Conservation (phyloP, 129 eudicot species). For the Heracleum sosnowskyi region DNA sequence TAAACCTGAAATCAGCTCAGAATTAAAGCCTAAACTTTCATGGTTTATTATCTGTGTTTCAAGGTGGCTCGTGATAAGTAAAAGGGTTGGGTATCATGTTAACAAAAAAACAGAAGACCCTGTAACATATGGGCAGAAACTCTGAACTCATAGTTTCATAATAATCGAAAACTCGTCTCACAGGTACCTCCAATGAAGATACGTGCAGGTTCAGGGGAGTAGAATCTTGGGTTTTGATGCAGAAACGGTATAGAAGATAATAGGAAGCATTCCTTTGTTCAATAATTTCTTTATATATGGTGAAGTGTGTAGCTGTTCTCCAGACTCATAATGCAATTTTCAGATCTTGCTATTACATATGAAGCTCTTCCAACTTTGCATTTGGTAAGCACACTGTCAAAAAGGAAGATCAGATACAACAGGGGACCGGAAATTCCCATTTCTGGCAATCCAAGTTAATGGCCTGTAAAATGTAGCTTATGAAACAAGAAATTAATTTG, state of each 20-base stretch:
- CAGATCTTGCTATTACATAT: background rate
- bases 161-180: background rate
- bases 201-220: background rate
- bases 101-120: slow-evolving; percentile 23
- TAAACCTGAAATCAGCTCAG: slow-evolving; percentile 3
- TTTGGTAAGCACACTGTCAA: too few species aligned
- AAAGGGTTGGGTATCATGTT: slow-evolving; percentile 18
- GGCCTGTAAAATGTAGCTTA: background rate
- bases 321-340: background rate
- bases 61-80: background rate
- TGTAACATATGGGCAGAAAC: background rate
- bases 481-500: background rate
- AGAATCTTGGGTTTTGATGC: background rate
- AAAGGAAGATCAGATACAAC: too few species aligned
- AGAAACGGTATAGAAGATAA: background rate
- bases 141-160: background rate
- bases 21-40: slow-evolving; percentile 10
- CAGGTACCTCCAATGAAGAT: slow-evolving; percentile 4
- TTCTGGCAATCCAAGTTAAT: background rate
- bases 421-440: too few species aligned
- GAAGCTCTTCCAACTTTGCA: background rate
- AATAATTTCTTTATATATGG: too few species aligned
- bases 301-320: too few species aligned
- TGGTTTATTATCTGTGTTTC: slow-evolving; percentile 22
- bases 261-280: background rate